Evolutionary conservation across 2,329 filamentous ascomycete species (phyloP).

Genomic region (Xylariaceae sp.): DNA sequence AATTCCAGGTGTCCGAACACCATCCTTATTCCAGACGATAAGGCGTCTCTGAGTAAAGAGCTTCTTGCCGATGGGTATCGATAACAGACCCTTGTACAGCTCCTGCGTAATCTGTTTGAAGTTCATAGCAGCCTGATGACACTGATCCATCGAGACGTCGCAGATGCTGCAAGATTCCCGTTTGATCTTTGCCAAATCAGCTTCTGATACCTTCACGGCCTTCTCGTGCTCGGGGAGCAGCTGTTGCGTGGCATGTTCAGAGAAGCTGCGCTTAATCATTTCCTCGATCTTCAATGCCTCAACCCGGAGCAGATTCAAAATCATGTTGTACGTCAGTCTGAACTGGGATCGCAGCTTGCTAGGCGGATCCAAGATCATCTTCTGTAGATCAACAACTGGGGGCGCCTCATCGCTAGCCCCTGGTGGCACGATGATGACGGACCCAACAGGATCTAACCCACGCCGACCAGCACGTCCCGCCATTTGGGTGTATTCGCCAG

Average conservation of each 20-base stretch:
- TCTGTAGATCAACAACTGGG: slow-evolving; percentile 73
- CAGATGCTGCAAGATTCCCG: slow-evolving; percentile 79
- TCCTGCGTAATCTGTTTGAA: slow-evolving; percentile 77
- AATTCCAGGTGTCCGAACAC: slow-evolving; percentile 76
- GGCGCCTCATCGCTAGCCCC: slow-evolving; percentile 81
- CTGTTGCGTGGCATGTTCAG: slow-evolving; percentile 94
- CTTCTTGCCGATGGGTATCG: slow-evolving; percentile 77
- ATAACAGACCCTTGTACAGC: slow-evolving; percentile 70
- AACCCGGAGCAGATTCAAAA: slow-evolving; percentile 87
- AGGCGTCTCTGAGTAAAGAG: slow-evolving; percentile 74
- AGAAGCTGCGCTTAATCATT: slow-evolving; percentile 99
- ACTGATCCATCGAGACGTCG: slow-evolving; percentile 72
- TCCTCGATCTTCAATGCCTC: slow-evolving; percentile 98
- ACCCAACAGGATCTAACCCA: slow-evolving; percentile 88
- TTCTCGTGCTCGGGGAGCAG: slow-evolving; percentile 93
- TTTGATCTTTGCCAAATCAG: slow-evolving; percentile 85
- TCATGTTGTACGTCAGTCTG: slow-evolving; percentile 98
- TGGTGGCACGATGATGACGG: slow-evolving; percentile 87
- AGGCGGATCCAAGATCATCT: slow-evolving; percentile 94
- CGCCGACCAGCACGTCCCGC: slow-evolving; percentile 89
- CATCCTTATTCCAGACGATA: slow-evolving; percentile 81
- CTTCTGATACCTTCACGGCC: slow-evolving; percentile 86
- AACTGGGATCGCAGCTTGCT: slow-evolving; percentile 96
- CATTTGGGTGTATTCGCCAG: slow-evolving; percentile 98
- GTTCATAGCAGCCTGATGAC: slow-evolving; percentile 77